These are phyloP conservation scores for Aphanomyces euteiches DNA, from an alignment of 352 stramenopile species.

Conservation along the genomic window DNA sequence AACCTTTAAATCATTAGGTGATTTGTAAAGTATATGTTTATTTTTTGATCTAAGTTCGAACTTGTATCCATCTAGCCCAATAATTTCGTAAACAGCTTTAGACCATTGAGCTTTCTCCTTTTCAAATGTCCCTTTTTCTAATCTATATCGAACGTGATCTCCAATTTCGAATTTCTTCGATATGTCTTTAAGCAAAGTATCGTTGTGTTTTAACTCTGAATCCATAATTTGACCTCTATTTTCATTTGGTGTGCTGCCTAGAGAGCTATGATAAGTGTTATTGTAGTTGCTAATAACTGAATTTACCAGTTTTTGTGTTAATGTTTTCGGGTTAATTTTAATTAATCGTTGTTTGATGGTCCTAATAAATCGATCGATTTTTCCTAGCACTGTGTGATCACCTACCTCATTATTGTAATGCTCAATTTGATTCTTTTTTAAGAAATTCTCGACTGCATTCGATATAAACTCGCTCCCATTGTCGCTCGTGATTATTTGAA, in stretches of 20 bases:
- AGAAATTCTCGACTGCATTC: conserved; percentile 14
- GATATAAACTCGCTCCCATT: conserved; percentile 34
- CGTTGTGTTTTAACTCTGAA: no score
- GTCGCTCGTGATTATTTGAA: conserved; percentile 36
- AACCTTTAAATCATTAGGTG: background rate
- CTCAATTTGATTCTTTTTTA: conserved; percentile 31
- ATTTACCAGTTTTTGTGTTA: conserved; percentile 28
- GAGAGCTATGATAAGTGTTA: conserved; percentile 20
- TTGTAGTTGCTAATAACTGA: conserved; percentile 34
- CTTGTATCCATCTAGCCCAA: background rate
- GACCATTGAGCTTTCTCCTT: background rate
- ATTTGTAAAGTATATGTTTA: background rate
- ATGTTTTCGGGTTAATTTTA: conserved; percentile 13
- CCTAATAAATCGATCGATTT: conserved; percentile 38
- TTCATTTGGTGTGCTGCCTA: conserved; percentile 30
- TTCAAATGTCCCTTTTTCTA: background rate
- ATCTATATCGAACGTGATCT: background rate
- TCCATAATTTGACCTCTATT: conserved; percentile 8
- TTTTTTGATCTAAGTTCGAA: background rate
- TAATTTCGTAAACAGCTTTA: background rate
- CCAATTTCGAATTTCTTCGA: conserved; percentile 25
- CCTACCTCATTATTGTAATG: conserved; percentile 35
- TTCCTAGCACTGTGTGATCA: conserved; percentile 29
- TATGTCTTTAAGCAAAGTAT: background rate
- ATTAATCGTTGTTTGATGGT: conserved; percentile 33